These are phyloP conservation scores for Colletotrichum neosansevieriae DNA, from an alignment of 2,329 filamentous ascomycete genomes.

Conservation along the genomic window DNA sequence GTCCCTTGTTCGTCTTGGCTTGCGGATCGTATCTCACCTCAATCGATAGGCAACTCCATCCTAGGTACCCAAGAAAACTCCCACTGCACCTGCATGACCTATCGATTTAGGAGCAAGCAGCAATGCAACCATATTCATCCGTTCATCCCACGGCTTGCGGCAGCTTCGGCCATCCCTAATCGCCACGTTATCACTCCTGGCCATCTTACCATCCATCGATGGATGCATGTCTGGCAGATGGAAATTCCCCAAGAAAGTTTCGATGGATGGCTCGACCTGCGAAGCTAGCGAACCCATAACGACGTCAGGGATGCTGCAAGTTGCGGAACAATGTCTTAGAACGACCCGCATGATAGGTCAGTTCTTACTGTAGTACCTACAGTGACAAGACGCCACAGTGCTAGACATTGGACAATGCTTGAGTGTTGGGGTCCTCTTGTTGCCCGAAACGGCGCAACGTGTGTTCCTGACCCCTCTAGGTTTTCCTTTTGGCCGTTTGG, in stretches of 20 bases:
- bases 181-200: constrained; percentile 12
- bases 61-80: constrained; percentile 7
- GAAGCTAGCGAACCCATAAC: constrained; percentile 7
- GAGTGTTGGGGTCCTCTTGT: neutral
- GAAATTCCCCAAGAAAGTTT: constrained; percentile 4
- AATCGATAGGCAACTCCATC: constrained; percentile 5
- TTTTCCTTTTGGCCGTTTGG: neutral
- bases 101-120: neutral
- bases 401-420: constrained; percentile 19
- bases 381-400: neutral
- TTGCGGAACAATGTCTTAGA: constrained; percentile 20
- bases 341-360: constrained; percentile 13
- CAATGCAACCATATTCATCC: neutral
- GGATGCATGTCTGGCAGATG: constrained; percentile 32
- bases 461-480: neutral
- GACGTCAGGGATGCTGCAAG: constrained; percentile 33
- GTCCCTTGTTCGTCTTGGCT: constrained; percentile 2
- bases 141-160: neutral
- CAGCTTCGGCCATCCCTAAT: constrained; percentile 31
- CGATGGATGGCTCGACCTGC: constrained; percentile 32
- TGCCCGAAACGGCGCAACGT: constrained; percentile 4
- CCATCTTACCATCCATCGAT: neutral
- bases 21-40: constrained; percentile 17
- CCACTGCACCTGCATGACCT: neutral
- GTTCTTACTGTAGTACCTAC: neutral